Evolutionary conservation across 495 filamentous ascomycete genomes (phyloP).

Genomic region (Hypoxylon fragiforme): DNA sequence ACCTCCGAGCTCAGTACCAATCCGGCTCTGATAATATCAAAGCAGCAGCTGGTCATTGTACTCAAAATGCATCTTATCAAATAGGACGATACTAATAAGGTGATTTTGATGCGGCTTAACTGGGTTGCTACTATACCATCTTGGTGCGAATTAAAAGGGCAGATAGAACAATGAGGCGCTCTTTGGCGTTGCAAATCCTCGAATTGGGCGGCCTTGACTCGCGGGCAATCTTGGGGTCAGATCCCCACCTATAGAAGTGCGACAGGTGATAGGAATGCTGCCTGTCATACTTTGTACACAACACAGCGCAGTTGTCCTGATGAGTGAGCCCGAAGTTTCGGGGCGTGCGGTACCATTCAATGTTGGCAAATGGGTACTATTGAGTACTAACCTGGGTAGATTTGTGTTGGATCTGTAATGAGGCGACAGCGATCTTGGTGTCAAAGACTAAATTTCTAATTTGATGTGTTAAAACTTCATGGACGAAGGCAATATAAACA

Average conservation of each 20-base stretch:
- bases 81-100: no score
- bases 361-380: constrained; percentile 17
- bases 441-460: constrained; percentile 2
- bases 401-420: no score
- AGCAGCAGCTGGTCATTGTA: no score
- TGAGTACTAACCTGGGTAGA: no score
- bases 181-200: constrained; percentile 26
- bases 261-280: constrained; percentile 37
- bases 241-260: constrained; percentile 32
- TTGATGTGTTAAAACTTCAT: background rate
- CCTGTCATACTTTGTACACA: constrained; percentile 21
- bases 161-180: constrained; percentile 23
- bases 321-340: constrained; percentile 32
- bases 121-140: constrained; percentile 10
- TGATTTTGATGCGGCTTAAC: constrained; percentile 6
- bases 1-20: constrained; percentile 8
- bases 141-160: constrained; percentile 4
- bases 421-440: constrained; percentile 19
- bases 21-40: background rate
- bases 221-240: constrained; percentile 28
- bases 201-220: constrained; percentile 32
- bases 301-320: constrained; percentile 23
- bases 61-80: no score
- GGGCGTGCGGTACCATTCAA: constrained; percentile 31
- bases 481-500: constrained; percentile 3